A percentile compares a stretch with the other conserved stretches of the same genome.
These are phyloP conservation scores for Fraxinus anomala DNA, from an alignment of 257 asterid species.

Conservation along the genomic window DNA sequence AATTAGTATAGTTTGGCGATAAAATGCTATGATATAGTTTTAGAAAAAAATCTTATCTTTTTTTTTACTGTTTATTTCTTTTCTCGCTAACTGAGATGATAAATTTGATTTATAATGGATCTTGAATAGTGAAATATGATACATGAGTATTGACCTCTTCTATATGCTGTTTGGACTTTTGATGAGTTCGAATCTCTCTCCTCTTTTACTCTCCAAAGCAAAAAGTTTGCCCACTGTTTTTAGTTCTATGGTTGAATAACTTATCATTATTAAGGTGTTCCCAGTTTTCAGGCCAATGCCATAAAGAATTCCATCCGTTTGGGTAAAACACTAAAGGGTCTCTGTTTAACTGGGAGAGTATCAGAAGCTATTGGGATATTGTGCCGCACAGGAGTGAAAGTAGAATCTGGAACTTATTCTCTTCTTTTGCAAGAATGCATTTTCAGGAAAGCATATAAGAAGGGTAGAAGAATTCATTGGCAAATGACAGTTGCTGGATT, in stretches of 20 bases:
- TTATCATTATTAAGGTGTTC: conserved; percentile 52
- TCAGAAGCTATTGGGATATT: conserved; percentile 80
- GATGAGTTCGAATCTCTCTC: conserved; percentile 14
- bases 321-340: conserved; percentile 73
- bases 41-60: not conserved
- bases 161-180: conserved; percentile 24
- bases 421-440: conserved; percentile 92
- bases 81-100: not conserved
- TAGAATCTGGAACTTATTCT: conserved; percentile 65
- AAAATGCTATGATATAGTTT: conserved; percentile 1
- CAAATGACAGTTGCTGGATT: conserved; percentile 77
- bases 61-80: conserved; percentile 2
- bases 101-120: conserved; percentile 17
- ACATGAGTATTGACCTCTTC: not conserved
- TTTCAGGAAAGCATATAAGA: conserved; percentile 60
- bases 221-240: conserved; percentile 29
- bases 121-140: conserved; percentile 21
- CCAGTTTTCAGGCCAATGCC: conserved; percentile 79
- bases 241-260: conserved; percentile 34
- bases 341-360: conserved; percentile 82
- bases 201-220: conserved; percentile 15
- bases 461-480: conserved; percentile 85
- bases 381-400: conserved; percentile 65
- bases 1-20: not conserved
- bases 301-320: conserved; percentile 43